phyloP scores from a whole-genome alignment of 2,329 filamentous ascomycete species.

The Botryosphaeria dothidea region DNA sequence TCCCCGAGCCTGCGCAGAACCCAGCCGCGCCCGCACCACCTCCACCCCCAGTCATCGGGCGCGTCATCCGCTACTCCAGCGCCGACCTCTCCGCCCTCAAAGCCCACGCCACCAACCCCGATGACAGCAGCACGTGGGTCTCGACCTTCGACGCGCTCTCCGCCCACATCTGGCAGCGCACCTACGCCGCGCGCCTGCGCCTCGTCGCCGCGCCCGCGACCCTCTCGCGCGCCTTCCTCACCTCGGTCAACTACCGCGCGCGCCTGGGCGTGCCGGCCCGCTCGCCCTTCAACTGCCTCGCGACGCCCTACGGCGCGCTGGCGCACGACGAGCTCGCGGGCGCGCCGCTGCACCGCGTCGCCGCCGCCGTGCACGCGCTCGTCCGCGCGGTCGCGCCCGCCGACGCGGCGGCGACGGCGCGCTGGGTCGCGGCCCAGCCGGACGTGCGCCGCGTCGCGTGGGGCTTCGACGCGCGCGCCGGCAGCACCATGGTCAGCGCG shows the following conservation, averaged over 20 bases:
- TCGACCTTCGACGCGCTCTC: conserved; percentile 7
- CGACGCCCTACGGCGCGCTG: background rate
- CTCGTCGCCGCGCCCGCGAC: background rate
- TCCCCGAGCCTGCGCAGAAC: background rate
- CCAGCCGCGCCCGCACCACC: background rate
- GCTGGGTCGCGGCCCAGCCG: conserved; percentile 6
- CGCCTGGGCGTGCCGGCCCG: background rate
- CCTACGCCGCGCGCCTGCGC: background rate
- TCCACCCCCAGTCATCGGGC: background rate
- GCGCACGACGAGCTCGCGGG: background rate
- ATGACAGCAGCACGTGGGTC: background rate
- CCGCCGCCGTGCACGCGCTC: background rate
- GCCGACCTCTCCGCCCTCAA: background rate
- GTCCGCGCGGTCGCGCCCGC: background rate
- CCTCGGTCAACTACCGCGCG: background rate
- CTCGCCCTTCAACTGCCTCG: background rate
- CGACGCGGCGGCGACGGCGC: background rate
- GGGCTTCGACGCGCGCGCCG: background rate
- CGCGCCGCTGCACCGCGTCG: background rate
- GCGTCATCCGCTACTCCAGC: background rate
- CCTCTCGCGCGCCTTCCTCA: background rate
- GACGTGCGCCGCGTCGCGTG: background rate
- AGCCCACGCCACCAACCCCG: background rate
- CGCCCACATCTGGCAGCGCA: background rate
- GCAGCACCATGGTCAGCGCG: background rate